Base-by-base conservation (phyloP, 208 protist genomes). In the Sergeia podlipaevii region DNA sequence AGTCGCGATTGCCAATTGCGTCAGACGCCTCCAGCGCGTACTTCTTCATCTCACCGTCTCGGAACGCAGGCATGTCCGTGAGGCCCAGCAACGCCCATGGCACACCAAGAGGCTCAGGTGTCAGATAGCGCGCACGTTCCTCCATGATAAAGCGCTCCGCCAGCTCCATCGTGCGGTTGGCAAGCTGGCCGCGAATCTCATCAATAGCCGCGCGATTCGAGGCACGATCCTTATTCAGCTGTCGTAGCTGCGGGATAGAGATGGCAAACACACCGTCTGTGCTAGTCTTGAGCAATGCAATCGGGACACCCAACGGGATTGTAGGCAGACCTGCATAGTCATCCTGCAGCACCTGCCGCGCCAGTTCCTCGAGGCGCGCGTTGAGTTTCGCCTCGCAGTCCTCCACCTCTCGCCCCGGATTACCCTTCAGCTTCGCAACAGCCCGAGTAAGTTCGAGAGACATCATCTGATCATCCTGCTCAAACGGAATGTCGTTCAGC, bases 401-500 rank as follows among this genome's bases (percentile, higher is more conserved):
- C 17, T 42, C 17, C 20, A 32, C 32, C 30, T 63, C 62, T n/a
- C 30, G 54, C 55, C 65, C 47, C 42, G 57, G 70, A 34, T 63
- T 67, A 49, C 54, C 45, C 1, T 53, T 37, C 17, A 63, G 44
- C 60, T 80, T 80, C 34, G 56, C 60, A 20, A 60, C 50, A 6
- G 58, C 61, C 20, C 77, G 67, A 39, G 66, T 15, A 37, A 75
- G 73, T 68, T 86, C 83, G 34, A 69, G 56, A 1, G 64, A 51
- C 51, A 78, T 69, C 51, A 91, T 87, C 8, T 30, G 42, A 7
- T 33, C 24, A 38, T 91, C 83, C 8, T 53, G 61, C 42, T 87
- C 76, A 18, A 91, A 67, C 3, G 75, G 78, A 4, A 91, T 60
- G 3, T 80, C 70, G 4, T 48, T 43, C 15, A 87, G 48, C 18